Evolutionary conservation across 306 rosid genomes (phyloP), one percentile per base, ranked within the genome.

Genomic region (Cicer judaicum): DNA sequence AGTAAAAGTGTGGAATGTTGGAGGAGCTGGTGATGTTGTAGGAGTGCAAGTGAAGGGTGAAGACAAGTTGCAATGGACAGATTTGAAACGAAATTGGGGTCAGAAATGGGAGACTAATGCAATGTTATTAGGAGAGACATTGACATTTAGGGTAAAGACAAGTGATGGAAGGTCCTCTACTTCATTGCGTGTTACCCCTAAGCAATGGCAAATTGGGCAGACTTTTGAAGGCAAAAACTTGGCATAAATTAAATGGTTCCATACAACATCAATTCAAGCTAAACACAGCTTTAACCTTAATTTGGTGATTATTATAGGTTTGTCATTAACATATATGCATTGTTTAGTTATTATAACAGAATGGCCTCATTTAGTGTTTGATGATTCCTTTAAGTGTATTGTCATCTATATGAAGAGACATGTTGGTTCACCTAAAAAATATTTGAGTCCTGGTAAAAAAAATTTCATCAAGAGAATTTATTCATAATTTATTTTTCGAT

Each of bases 181-280:
- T 5, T 72, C 90, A 19, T 36, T 72, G 88, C 72, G 47, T 49
- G 14, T 88, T 18, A 76, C 66, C 66, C 93, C 98, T 19, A 44
- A 61, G 7, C 69, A 75, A 66, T 91, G 98, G 97, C 91, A 87
- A 44, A 89, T 89, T 53, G 94, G 97, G 59, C 91, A 87, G 63
- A 89, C 94, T 34, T 89, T 78, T 36, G 82, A 80, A 63, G 94
- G 96, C 82, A 83, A 86, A 74, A 91, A 91, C 81, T 87, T 89
- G 62, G 4, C 1, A 11, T 75, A 34, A 64, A 78, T 2, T 60
- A 60, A 29, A 29, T 29, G 36, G 36, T 29, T 29, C 5, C 36
- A 29, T 29, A 29, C 36, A 29, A 29, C 36, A 29, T 29, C 36
- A 29, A 29, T 29, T 29, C 5, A 29, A 29, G 36, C 36, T 29